Evolutionary conservation across 78 protist genomes (phyloP), one percentile per base, ranked within the genome.

Genomic region (Guillardia theta): DNA sequence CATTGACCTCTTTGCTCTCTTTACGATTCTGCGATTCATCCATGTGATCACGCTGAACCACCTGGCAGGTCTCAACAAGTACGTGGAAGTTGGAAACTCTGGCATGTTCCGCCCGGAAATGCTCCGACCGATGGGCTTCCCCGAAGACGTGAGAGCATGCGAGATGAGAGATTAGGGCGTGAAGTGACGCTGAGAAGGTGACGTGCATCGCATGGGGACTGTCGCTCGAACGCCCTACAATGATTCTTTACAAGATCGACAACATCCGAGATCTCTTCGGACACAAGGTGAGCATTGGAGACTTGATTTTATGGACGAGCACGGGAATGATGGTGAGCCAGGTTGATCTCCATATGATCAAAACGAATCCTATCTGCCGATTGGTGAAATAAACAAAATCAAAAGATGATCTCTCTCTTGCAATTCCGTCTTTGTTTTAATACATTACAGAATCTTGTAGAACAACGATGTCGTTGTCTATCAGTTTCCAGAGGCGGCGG

Each of bases 21-120:
- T 54, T 24, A 77, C 88, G 88, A n/a, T 12, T 77, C 27, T 77
- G 88, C 36, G 36, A 12, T 15, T 24, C n/a, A n/a, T n/a, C n/a
- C n/a, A n/a, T n/a, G n/a, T n/a, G n/a, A n/a, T n/a, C n/a, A n/a
- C n/a, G n/a, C n/a, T n/a, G n/a, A 77, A 36, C 18, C 64, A 3
- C 76, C 6, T n/a, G 92, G 50, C 98, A 97, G 96, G 94, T 39
- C 93, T 97, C 37, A 70, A 92, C 37, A 93, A 93, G 94, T 93
- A 90, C 88, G 92, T 97, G 46, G 98, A 97, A 78, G 53, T 97
- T 46, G 97, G 97, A 30, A 94, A 95, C 95, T n/a, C 88, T 4
- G 99, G 99, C 88, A 83, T 98, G 43, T 98, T 98, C 97, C 62
- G 99, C 21, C 99, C 99, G 0, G 99, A 99, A 97, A 98, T 99